Base-by-base conservation (phyloP, 805 yeast genomes). In the Metschnikowia borealis region DNA sequence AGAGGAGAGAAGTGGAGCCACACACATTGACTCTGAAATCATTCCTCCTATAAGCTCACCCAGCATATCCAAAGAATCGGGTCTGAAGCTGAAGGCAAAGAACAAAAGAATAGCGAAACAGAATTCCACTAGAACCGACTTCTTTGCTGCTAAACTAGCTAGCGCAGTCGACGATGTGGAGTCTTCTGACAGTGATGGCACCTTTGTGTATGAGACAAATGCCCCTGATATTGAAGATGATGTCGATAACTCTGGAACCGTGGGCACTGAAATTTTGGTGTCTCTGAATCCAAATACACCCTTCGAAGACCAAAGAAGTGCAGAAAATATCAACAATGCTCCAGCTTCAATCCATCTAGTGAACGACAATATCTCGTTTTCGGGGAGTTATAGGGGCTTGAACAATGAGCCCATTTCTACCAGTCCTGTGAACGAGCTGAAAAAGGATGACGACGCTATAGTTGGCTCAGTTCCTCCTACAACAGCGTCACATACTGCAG, bases 71-170 rank as follows among this genome's bases (percentile, higher is more conserved):
- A 52, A 52, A 26, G 59, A 54, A 14, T 46, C 49, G 18, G 33
- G 34, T 6, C 31, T 17, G 31, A 49, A 44, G 45, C 23, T 45
- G 14, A 48, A 51, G 41, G 46, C 43, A 31, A 65, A 62, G 45
- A 58, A 53, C 31, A 70, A 68, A 54, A 64, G 64, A 34, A 60
- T 64, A 11, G 59, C 71, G 11, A 72, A 78, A 47, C 82, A 80
- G 53, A 80, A 76, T 54, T 79, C 89, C 3, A 83, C 96, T 6
- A 80, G 90, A 62, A 94, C 97, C 0, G 98, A 91, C 62, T 82
- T 89, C 53, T 94, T 94, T 67, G 98, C 97, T 8, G 97, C 98
- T 0, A 87, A 86, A 59, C 75, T 94, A 53, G 98, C 97, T 7
- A 85, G 89, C 49, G 98, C 98, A 0, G 95, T 92, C 3, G 96